Conservation (phyloP, 2,329 filamentous ascomycete species). For the Fusarium sp. region DNA sequence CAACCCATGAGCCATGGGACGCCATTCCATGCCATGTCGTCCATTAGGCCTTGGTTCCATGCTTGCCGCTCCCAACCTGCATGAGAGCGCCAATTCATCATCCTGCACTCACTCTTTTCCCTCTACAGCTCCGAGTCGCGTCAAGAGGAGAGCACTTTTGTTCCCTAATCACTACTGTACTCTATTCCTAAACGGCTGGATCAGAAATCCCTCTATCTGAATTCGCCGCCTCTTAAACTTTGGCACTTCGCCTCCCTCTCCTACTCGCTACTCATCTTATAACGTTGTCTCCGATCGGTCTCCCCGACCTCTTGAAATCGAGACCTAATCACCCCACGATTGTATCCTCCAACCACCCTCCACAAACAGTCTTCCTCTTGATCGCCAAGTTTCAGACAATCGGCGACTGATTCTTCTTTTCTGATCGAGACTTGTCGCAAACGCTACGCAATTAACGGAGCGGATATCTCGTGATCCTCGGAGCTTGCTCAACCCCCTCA, state of each 20-base stretch:
- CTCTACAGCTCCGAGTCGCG: conserved; percentile 25
- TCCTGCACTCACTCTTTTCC: conserved; percentile 31
- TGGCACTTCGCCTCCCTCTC: conserved; percentile 16
- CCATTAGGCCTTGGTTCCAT: conserved; percentile 32
- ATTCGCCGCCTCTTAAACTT: conserved; percentile 14
- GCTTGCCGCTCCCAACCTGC: conserved; percentile 35
- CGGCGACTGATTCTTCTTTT: conserved; percentile 6
- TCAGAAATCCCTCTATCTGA: background rate
- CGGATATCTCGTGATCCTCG: conserved; percentile 38
- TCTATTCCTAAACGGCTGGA: conserved; percentile 4
- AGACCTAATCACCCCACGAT: conserved; percentile 42
- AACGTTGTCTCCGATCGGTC: conserved; percentile 36
- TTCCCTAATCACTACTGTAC: conserved; percentile 11
- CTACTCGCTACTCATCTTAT: conserved; percentile 19
- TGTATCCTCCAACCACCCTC: conserved; percentile 36
- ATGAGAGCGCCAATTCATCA: conserved; percentile 40
- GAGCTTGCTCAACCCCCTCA: conserved; percentile 41
- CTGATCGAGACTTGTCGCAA: conserved; percentile 23
- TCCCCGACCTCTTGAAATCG: conserved; percentile 40
- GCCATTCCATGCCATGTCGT: conserved; percentile 7
- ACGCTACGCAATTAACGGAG: conserved; percentile 29
- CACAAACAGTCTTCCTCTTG: conserved; percentile 25
- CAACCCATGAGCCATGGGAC: conserved; percentile 12
- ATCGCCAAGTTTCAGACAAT: conserved; percentile 27
- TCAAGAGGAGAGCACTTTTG: conserved; percentile 25